Evolutionary conservation across 768 basidiomycete species (phyloP).

Genomic region (Lactifluus piperatus): DNA sequence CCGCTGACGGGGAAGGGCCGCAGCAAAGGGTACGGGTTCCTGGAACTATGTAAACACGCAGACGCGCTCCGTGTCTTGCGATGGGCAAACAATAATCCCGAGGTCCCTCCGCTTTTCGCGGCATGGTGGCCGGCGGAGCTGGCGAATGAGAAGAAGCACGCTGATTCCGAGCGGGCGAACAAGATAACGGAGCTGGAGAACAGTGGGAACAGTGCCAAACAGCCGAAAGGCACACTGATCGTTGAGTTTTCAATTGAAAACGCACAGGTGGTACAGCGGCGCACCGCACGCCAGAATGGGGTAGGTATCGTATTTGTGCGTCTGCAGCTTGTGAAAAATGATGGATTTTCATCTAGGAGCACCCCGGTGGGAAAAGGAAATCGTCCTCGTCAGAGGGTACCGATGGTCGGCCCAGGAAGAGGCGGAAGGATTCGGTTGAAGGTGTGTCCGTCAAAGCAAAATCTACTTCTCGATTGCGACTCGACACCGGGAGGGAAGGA

Average conservation of each 20-base stretch:
- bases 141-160: slow-evolving; percentile 37
- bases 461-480: neutral
- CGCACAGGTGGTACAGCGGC: slow-evolving; percentile 75
- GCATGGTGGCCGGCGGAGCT: slow-evolving; percentile 84
- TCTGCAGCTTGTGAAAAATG: neutral
- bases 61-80: slow-evolving; percentile 87
- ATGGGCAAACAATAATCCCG: slow-evolving; percentile 89
- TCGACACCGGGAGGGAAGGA: neutral
- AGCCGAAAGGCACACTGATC: slow-evolving; percentile 48
- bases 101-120: slow-evolving; percentile 53
- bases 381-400: neutral
- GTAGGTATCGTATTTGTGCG: slow-evolving; percentile 18
- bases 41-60: slow-evolving; percentile 81
- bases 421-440: neutral
- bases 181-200: slow-evolving; percentile 47
- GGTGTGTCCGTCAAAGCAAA: neutral
- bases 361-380: slow-evolving; percentile 1
- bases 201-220: slow-evolving; percentile 37
- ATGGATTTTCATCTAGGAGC: neutral
- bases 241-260: slow-evolving; percentile 98
- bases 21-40: slow-evolving; percentile 91
- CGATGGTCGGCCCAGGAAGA: neutral
- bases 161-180: slow-evolving; percentile 46
- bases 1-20: slow-evolving; percentile 77
- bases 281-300: slow-evolving; percentile 45